These are phyloP conservation scores for Penicillium vulpinum DNA, from an alignment of 2,329 filamentous ascomycete species.

Conservation along the genomic window DNA sequence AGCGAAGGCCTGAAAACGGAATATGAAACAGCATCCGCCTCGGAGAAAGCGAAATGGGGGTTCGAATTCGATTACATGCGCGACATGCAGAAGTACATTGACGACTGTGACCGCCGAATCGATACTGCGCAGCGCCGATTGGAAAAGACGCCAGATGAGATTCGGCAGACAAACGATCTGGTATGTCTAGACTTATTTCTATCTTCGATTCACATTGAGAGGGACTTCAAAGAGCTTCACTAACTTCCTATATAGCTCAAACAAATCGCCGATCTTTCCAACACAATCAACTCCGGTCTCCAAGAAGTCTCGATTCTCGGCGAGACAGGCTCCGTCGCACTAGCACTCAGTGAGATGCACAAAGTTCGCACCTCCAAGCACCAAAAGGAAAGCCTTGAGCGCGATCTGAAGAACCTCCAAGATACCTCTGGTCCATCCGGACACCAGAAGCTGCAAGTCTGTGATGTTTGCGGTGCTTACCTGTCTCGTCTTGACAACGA, in stretches of 20 bases:
- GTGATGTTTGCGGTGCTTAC: slow-evolving; percentile 97
- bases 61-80: slow-evolving; percentile 97
- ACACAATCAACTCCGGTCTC: slow-evolving; percentile 77
- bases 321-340: slow-evolving; percentile 75
- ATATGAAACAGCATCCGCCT: slow-evolving; percentile 71
- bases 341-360: slow-evolving; percentile 84
- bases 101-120: slow-evolving; percentile 93
- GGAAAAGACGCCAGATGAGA: slow-evolving; percentile 98
- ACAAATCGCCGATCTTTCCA: slow-evolving; percentile 75
- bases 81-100: slow-evolving; percentile 94
- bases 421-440: slow-evolving; percentile 91
- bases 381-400: slow-evolving; percentile 78
- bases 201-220: not conserved
- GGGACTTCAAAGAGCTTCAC: not conserved
- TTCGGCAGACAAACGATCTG: slow-evolving; percentile 86
- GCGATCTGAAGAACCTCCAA: slow-evolving; percentile 83
- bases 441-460: slow-evolving; percentile 97
- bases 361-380: slow-evolving; percentile 77
- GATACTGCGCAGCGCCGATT: slow-evolving; percentile 83
- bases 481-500: slow-evolving; percentile 92
- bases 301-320: slow-evolving; percentile 84
- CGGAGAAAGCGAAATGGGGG: slow-evolving; percentile 74
- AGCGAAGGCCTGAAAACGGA: slow-evolving; percentile 84
- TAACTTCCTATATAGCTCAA: slow-evolving; percentile 59
- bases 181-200: slow-evolving; percentile 41